A percentile compares a stretch with the other conserved stretches of the same genome.
Evolutionary conservation across 148 eudicot genomes (phyloP).

Genomic region (Polygonum maritimum): DNA sequence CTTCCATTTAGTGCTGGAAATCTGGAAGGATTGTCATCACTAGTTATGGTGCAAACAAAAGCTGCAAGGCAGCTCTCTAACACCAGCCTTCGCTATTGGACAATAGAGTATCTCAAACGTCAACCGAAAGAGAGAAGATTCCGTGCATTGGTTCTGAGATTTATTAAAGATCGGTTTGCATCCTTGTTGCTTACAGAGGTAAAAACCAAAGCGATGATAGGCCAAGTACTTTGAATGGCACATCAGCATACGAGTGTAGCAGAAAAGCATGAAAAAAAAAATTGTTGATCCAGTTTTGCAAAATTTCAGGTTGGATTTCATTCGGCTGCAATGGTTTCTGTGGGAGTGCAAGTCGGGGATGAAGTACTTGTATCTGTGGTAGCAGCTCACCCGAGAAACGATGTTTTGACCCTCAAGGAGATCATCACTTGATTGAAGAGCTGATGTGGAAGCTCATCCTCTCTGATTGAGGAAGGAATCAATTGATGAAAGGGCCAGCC

Average conservation of each 20-base stretch:
- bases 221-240: constrained; percentile 13
- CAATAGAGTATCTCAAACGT: constrained; percentile 70
- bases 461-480: neutral
- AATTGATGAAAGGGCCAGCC: neutral
- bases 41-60: constrained; percentile 56
- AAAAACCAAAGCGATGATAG: constrained; percentile 13
- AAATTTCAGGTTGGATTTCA: constrained; percentile 72
- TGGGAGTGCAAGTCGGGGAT: constrained; percentile 77
- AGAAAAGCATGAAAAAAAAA: neutral
- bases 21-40: constrained; percentile 72
- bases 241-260: constrained; percentile 4
- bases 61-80: constrained; percentile 49
- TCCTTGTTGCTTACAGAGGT: constrained; percentile 84
- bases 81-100: constrained; percentile 85
- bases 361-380: constrained; percentile 67
- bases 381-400: constrained; percentile 81
- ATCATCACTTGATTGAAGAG: constrained; percentile 13
- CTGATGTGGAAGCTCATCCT: neutral
- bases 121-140: constrained; percentile 62
- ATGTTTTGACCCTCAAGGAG: constrained; percentile 58
- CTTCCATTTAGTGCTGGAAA: constrained; percentile 78
- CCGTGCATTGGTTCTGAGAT: constrained; percentile 77
- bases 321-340: constrained; percentile 67
- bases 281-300: neutral
- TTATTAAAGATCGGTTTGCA: constrained; percentile 82